Conservation (phyloP, 768 basidiomycete species). For the Chalciporus chontae region DNA sequence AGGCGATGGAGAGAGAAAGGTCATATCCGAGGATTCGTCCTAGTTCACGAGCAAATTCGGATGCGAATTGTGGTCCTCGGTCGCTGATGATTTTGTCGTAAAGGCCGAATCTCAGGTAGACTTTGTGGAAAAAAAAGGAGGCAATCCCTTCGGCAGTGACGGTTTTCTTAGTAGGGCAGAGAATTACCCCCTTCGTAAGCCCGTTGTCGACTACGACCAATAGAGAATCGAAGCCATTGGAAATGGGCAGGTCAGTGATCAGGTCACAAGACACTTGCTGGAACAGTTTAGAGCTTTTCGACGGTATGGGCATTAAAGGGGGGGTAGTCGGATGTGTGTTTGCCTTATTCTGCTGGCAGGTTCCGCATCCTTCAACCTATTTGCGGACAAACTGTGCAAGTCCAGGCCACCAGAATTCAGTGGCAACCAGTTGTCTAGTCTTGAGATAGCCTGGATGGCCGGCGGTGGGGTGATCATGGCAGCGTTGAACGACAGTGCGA, state of each 20-base stretch:
- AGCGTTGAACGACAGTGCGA: background rate
- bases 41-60: slow-evolving; percentile 18
- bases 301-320: background rate
- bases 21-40: slow-evolving; percentile 15
- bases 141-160: slow-evolving; percentile 14
- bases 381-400: background rate
- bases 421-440: background rate
- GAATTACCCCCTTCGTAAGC: slow-evolving; percentile 30
- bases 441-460: background rate
- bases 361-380: background rate
- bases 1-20: slow-evolving; percentile 12
- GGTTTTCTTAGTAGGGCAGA: slow-evolving; percentile 21
- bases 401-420: background rate
- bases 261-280: slow-evolving; percentile 23
- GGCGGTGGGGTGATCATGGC: background rate
- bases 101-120: background rate
- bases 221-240: slow-evolving; percentile 16
- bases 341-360: background rate
- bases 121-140: background rate
- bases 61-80: slow-evolving; percentile 21
- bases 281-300: slow-evolving; percentile 5
- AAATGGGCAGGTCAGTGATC: slow-evolving; percentile 20
- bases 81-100: background rate
- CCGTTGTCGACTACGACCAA: slow-evolving; percentile 20
- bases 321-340: background rate